Evolutionary conservation across 2,329 filamentous ascomycete genomes (phyloP), one percentile per base, ranked within the genome.

Genomic region (Cryphonectria japonica): DNA sequence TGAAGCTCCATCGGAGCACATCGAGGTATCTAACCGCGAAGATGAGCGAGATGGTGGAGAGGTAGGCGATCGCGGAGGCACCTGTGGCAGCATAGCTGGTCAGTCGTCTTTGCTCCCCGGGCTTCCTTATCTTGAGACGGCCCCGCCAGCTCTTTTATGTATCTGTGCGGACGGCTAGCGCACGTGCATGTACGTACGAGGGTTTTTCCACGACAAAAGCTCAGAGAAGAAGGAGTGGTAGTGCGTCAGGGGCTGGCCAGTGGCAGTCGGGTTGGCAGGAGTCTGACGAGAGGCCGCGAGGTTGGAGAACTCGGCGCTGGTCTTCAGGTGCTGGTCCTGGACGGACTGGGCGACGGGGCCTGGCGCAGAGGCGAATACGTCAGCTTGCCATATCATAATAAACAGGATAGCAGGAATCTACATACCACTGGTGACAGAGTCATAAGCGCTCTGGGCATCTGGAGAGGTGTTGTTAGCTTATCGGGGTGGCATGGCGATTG

Each of bases 151-250:
- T 54, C 29, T 32, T 37, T 50, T 57, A 50, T 43, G 34, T 66
- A 41, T 66, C 50, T 37, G 54, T 54, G 41, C 39, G 59, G 63
- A 22, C 14, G 8, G 43, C 26, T 9, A 26, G 14, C 32, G 29
- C 13, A 46, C n/a, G 61, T 69, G 52, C 69, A 50, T 65, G 41
- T 37, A 84, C 87, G 78, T 84, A 89, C 89, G 87, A 78, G 89
- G 89, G 79, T 91, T 89, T 78, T 90, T 85, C 89, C 90, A 92
- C 75, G 89, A 91, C 73, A 92, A 83, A 70, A 92, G 85, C 79
- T 91, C 88, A 66, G 86, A 87, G 81, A 92, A 92, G 82, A 92
- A 88, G 22, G 89, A 92, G 83, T 92, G 89, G 79, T 92, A 92
- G 80, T 91, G 88, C 71, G 89, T 91, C 77, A 91, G 80, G 66